Evolutionary conservation across 352 stramenopile genomes (phyloP).

Genomic region (Phytophthora crassamura): DNA sequence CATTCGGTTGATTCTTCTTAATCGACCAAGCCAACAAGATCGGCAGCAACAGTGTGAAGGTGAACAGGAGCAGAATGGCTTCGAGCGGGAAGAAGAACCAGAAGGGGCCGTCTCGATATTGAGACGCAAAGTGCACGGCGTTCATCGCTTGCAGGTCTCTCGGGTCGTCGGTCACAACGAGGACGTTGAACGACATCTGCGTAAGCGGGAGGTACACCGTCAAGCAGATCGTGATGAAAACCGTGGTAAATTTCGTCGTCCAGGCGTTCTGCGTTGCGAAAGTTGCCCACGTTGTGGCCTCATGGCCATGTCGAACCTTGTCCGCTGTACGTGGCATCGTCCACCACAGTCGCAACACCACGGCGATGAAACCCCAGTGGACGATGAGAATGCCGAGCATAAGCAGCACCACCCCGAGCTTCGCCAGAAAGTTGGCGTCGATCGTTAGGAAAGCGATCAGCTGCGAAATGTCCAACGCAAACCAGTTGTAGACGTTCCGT

Average conservation of each 20-base stretch:
- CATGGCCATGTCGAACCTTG: constrained; percentile 50
- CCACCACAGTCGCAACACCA: constrained; percentile 24
- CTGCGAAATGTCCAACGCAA: too few relatives aligned
- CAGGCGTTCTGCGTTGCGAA: constrained; percentile 40
- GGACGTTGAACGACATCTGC: constrained; percentile 28
- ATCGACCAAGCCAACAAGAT: constrained; percentile 39
- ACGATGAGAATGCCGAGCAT: constrained; percentile 15
- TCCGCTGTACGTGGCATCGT: constrained; percentile 41
- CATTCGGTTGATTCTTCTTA: constrained; percentile 40
- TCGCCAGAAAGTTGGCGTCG: neutral
- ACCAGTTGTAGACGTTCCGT: constrained; percentile 21
- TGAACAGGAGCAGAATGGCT: constrained; percentile 32
- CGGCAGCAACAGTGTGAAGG: constrained; percentile 43
- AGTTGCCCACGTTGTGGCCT: constrained; percentile 39
- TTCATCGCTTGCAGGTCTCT: constrained; percentile 3
- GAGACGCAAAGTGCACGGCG: neutral
- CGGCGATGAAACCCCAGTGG: constrained; percentile 40
- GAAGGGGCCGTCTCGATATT: constrained; percentile 15
- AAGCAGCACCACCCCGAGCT: constrained; percentile 37
- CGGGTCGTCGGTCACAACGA: neutral
- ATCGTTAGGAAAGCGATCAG: too few relatives aligned
- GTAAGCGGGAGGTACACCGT: constrained; percentile 52
- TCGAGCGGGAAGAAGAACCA: constrained; percentile 32
- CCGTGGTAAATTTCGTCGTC: constrained; percentile 35
- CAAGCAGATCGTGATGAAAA: constrained; percentile 44